These are phyloP conservation scores for Poa annua DNA, from an alignment of 176 grass and related monocot species.

Conservation along the genomic window DNA sequence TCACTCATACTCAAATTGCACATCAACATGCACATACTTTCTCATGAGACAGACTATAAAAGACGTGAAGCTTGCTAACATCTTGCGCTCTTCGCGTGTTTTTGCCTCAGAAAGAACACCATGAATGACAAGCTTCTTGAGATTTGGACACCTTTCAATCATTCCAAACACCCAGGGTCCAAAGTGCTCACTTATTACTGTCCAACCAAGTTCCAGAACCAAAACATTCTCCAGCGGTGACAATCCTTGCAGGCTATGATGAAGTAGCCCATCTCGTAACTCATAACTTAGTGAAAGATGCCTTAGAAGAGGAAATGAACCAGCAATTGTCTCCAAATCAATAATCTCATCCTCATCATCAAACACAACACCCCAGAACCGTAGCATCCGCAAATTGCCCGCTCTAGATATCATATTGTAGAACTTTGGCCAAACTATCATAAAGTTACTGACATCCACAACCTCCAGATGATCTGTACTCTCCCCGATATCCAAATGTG, in stretches of 20 bases:
- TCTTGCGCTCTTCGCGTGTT: slow-evolving; percentile 85
- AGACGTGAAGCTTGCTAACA: slow-evolving; percentile 78
- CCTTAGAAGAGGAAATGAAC: slow-evolving; percentile 85
- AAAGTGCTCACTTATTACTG: slow-evolving; percentile 92
- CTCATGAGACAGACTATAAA: slow-evolving; percentile 88
- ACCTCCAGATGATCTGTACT: slow-evolving; percentile 77
- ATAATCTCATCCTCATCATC: slow-evolving; percentile 96
- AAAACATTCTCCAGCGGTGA: slow-evolving; percentile 79
- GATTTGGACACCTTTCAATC: slow-evolving; percentile 93
- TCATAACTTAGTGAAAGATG: slow-evolving; percentile 95
- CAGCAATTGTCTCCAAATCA: slow-evolving; percentile 88
- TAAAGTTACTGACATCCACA: slow-evolving; percentile 93
- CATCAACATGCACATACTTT: slow-evolving; percentile 82
- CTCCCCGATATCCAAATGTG: slow-evolving; percentile 92
- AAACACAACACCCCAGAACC: slow-evolving; percentile 95
- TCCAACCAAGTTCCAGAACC: slow-evolving; percentile 92
- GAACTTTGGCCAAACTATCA: slow-evolving; percentile 91
- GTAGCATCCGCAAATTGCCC: slow-evolving; percentile 67
- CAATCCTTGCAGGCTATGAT: slow-evolving; percentile 74
- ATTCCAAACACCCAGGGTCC: slow-evolving; percentile 97
- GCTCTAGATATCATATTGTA: slow-evolving; percentile 87
- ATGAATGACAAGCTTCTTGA: slow-evolving; percentile 96
- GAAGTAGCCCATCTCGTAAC: slow-evolving; percentile 82
- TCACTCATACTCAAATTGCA: slow-evolving; percentile 95
- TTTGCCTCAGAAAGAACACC: slow-evolving; percentile 90